phyloP scores from a whole-genome alignment of 2,329 filamentous ascomycete genomes.

The Xylaria sp. region DNA sequence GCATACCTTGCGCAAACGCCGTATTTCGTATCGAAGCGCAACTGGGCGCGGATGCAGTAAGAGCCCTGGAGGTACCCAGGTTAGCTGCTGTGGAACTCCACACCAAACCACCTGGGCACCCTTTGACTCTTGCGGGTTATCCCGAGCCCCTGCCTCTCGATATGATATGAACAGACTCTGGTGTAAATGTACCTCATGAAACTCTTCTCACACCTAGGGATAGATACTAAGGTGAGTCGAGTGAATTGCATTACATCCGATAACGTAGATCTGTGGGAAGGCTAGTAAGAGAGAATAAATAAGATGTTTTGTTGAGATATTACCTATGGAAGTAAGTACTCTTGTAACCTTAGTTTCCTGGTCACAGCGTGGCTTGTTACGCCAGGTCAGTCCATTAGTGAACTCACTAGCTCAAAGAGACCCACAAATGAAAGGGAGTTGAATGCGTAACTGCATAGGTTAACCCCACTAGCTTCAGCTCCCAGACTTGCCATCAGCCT shows the following conservation, averaged over 20 bases:
- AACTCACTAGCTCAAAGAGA: neutral
- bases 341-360: no score
- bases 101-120: no score
- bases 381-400: neutral
- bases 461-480: conserved; percentile 18
- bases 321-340: no score
- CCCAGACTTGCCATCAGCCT: conserved; percentile 30
- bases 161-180: neutral
- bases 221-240: neutral
- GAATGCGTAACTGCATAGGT: neutral
- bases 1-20: conserved; percentile 1
- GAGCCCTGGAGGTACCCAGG: neutral
- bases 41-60: neutral
- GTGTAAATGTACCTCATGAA: neutral
- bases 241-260: neutral
- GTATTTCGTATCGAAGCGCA: conserved; percentile 3
- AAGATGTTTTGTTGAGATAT: neutral
- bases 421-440: no score
- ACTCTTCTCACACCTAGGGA: no score
- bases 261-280: neutral
- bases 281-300: neutral
- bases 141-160: neutral
- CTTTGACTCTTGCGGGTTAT: neutral
- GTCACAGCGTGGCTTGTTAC: neutral
- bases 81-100: neutral